Conservation (phyloP, 768 basidiomycete species). For the Coprinopsis sp. region DNA sequence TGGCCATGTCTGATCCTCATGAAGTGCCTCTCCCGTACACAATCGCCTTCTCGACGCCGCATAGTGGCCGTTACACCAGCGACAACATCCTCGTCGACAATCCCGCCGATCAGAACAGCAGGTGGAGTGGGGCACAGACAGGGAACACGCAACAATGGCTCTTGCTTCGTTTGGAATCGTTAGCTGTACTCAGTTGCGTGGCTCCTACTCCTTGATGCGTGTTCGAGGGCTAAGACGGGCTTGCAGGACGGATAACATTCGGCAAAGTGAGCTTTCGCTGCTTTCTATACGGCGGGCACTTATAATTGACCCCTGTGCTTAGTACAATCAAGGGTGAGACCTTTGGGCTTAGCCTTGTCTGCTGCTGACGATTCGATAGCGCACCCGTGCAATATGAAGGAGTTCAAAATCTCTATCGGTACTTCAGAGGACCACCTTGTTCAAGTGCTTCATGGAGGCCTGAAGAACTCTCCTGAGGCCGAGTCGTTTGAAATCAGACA, state of each 20-base stretch:
- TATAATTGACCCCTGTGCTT: constrained; percentile 15
- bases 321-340: no score
- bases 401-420: constrained; percentile 71
- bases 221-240: constrained; percentile 1
- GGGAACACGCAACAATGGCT: constrained; percentile 66
- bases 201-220: not conserved
- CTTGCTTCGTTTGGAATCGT: constrained; percentile 53
- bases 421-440: constrained; percentile 60
- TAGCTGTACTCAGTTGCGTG: constrained; percentile 57
- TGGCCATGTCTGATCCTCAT: constrained; percentile 9
- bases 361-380: constrained; percentile 35
- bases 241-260: constrained; percentile 68
- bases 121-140: constrained; percentile 73
- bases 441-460: constrained; percentile 56
- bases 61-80: constrained; percentile 64
- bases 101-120: constrained; percentile 58
- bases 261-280: constrained; percentile 59
- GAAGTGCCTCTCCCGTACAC: constrained; percentile 39
- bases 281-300: not conserved
- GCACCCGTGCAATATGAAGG: constrained; percentile 84
- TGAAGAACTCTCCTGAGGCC: constrained; percentile 60
- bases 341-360: not conserved
- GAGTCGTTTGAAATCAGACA: constrained; percentile 64
- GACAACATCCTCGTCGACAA: constrained; percentile 66
- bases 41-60: constrained; percentile 60